Evolutionary conservation across 257 asterid genomes (phyloP).

Genomic region (Forsythia suspensa): DNA sequence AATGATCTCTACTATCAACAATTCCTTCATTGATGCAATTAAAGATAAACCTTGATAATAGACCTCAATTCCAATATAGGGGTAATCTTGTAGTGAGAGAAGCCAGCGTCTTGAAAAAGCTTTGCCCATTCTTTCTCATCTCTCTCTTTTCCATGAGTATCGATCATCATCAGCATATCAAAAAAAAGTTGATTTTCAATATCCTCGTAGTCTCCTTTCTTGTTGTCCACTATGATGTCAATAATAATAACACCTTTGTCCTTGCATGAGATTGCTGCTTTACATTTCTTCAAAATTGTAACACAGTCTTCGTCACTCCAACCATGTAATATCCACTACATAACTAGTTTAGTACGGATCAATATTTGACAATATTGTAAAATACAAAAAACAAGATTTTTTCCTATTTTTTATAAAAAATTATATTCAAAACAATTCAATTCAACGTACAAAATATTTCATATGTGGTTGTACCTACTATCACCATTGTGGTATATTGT

Average conservation of each 20-base stretch:
- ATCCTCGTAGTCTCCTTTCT: neutral
- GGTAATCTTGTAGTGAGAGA: slow-evolving; percentile 8
- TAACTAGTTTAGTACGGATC: neutral
- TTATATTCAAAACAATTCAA: too few species aligned
- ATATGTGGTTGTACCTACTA: too few species aligned
- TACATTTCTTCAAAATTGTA: slow-evolving; percentile 20
- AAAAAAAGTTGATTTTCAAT: slow-evolving; percentile 12
- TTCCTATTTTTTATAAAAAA: too few species aligned
- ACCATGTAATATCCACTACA: slow-evolving; percentile 10
- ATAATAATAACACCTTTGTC: slow-evolving; percentile 15
- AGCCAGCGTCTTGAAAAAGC: slow-evolving; percentile 17
- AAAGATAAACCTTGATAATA: slow-evolving; percentile 21
- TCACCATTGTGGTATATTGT: too few species aligned
- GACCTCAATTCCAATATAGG: slow-evolving; percentile 8
- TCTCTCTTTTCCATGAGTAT: slow-evolving; percentile 8
- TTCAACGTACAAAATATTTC: too few species aligned
- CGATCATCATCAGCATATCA: slow-evolving; percentile 15
- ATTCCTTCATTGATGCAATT: neutral
- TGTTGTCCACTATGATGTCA: neutral
- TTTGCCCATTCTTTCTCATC: slow-evolving; percentile 18
- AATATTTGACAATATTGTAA: too few species aligned
- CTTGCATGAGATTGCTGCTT: slow-evolving; percentile 21
- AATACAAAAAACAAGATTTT: too few species aligned
- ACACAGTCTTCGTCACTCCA: slow-evolving; percentile 11
- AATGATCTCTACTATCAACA: too few species aligned